Conservation (phyloP, 2,329 filamentous ascomycete genomes). For the Cercospora sp. region DNA sequence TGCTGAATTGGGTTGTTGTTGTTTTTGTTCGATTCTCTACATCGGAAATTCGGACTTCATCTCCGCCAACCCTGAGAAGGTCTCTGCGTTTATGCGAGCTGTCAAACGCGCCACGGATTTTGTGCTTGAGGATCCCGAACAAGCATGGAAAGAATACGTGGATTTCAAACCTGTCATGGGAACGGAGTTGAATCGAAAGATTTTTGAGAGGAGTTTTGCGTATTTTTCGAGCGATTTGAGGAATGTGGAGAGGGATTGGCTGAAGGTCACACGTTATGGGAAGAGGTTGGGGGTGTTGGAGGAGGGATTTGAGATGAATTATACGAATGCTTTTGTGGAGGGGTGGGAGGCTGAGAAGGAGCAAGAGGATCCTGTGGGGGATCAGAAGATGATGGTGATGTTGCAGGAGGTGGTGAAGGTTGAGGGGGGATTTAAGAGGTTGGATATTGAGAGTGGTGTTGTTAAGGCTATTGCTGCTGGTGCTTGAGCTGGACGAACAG, state of each 20-base stretch:
- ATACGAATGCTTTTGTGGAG: constrained; percentile 67
- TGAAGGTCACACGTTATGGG: constrained; percentile 74
- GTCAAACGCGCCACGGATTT: constrained; percentile 74
- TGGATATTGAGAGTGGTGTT: constrained; percentile 37
- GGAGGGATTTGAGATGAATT: constrained; percentile 67
- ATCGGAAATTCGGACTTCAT: constrained; percentile 75
- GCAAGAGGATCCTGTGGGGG: constrained; percentile 66
- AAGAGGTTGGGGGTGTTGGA: constrained; percentile 70
- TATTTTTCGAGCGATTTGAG: constrained; percentile 74
- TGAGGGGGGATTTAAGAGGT: constrained; percentile 64
- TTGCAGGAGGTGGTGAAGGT: constrained; percentile 67
- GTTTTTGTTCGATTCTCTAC: constrained; percentile 80
- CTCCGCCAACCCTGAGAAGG: constrained; percentile 64
- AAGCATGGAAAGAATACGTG: constrained; percentile 68
- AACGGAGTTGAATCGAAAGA: constrained; percentile 69
- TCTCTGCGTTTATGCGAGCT: constrained; percentile 67
- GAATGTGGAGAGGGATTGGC: constrained; percentile 74
- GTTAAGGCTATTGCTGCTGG: constrained; percentile 17
- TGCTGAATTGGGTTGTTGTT: constrained; percentile 77
- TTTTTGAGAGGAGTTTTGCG: constrained; percentile 75
- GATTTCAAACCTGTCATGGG: constrained; percentile 72
- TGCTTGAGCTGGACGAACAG: constrained; percentile 14
- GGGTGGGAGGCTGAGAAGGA: constrained; percentile 65
- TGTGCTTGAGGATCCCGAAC: constrained; percentile 63
- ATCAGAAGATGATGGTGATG: constrained; percentile 72